phyloP scores from a whole-genome alignment of 169 alveolate species.

The Eimeria acervulina region DNA sequence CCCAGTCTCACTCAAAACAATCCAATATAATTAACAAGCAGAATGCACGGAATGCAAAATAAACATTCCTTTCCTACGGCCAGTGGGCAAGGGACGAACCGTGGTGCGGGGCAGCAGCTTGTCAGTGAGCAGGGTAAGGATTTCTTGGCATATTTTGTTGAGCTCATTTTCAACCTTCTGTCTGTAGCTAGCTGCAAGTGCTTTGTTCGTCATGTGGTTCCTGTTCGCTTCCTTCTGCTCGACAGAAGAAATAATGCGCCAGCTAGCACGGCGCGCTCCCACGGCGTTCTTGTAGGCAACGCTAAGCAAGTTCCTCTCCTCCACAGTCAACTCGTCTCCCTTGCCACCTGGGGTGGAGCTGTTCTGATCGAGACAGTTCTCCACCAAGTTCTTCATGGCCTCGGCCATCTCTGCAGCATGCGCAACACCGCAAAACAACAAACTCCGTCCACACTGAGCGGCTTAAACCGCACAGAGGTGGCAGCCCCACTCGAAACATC shows the following conservation, averaged over 20 bases:
- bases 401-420: slow-evolving; percentile 83
- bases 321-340: slow-evolving; percentile 84
- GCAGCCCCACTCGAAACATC: not conserved
- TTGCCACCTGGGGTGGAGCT: slow-evolving; percentile 58
- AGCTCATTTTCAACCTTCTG: slow-evolving; percentile 97
- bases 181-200: slow-evolving; percentile 96
- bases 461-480: not conserved
- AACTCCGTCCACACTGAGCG: not conserved
- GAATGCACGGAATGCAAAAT: no score
- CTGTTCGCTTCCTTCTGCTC: slow-evolving; percentile 98
- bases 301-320: slow-evolving; percentile 91
- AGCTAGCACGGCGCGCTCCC: slow-evolving; percentile 98
- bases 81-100: no score
- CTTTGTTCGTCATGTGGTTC: slow-evolving; percentile 94
- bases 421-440: not conserved
- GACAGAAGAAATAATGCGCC: slow-evolving; percentile 97
- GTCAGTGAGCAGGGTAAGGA: slow-evolving; percentile 94
- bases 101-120: slow-evolving; percentile 91
- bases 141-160: slow-evolving; percentile 95
- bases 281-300: slow-evolving; percentile 99
- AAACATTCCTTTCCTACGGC: no score
- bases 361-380: slow-evolving; percentile 81
- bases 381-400: slow-evolving; percentile 84
- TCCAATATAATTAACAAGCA: no score
- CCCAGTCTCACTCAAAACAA: not conserved